A percentile compares a stretch with the other conserved stretches of the same genome.
Evolutionary conservation across 139 green algal genomes (phyloP).

Genomic region (Chlorella sp.): DNA sequence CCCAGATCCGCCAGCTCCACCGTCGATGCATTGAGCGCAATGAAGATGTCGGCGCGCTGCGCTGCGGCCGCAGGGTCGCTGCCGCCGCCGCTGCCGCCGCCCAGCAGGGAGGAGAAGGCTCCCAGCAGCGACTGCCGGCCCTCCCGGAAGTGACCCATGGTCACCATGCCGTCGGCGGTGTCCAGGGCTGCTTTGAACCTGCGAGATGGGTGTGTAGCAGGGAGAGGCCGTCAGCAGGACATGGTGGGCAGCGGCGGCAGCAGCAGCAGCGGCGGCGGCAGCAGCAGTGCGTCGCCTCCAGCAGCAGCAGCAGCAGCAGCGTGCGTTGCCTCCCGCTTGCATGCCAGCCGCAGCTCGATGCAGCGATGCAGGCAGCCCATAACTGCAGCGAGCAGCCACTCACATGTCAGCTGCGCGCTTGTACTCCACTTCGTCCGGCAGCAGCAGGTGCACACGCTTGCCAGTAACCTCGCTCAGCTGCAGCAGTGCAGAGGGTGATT

Average conservation of each 20-base stretch:
- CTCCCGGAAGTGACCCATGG: constrained; percentile 82
- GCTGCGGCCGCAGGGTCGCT: constrained; percentile 40
- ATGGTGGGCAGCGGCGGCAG: too few relatives aligned
- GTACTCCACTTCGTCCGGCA: constrained; percentile 87
- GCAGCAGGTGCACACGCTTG: constrained; percentile 81
- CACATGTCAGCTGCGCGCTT: constrained; percentile 77
- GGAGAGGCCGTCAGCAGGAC: too few relatives aligned
- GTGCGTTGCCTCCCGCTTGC: too few relatives aligned
- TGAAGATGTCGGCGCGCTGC: constrained; percentile 83
- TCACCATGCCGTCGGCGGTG: constrained; percentile 59
- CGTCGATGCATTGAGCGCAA: constrained; percentile 88
- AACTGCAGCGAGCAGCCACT: too few relatives aligned
- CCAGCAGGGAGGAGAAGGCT: constrained; percentile 46
- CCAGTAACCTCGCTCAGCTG: constrained; percentile 35
- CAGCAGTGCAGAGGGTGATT: background rate
- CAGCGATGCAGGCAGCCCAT: too few relatives aligned
- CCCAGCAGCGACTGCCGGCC: constrained; percentile 52
- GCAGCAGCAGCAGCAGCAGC: too few relatives aligned
- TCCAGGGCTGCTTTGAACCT: constrained; percentile 78
- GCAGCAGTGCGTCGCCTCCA: too few relatives aligned
- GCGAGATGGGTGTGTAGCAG: too few relatives aligned
- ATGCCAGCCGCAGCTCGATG: too few relatives aligned
- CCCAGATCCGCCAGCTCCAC: constrained; percentile 71
- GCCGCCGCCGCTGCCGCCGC: constrained; percentile 1
- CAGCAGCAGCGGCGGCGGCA: too few relatives aligned